Evolutionary conservation across 1,284 basidiomycete genomes (phyloP).

Genomic region (Prillingera fragicola): DNA sequence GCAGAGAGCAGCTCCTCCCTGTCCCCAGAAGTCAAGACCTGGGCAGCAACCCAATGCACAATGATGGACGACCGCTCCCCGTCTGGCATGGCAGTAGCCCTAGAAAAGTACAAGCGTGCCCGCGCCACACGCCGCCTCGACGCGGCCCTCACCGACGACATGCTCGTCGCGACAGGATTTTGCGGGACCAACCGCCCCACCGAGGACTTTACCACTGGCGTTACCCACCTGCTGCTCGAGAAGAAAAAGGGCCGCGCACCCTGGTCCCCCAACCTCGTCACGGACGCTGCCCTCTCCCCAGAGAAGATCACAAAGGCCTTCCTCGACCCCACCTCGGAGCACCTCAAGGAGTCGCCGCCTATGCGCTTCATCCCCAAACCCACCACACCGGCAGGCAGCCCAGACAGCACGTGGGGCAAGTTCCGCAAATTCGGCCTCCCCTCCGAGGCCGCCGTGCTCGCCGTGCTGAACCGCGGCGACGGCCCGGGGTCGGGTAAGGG

Average conservation of each 20-base stretch:
- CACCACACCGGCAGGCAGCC: neutral
- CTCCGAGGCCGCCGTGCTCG: too few species aligned
- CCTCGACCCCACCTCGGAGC: neutral
- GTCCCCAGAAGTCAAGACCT: conserved; percentile 54
- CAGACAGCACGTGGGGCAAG: too few species aligned
- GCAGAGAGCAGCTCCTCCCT: conserved; percentile 33
- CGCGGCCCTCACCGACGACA: neutral
- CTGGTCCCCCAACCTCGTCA: conserved; percentile 4
- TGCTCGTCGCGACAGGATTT: neutral
- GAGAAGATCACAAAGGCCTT: neutral
- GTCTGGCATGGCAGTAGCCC: conserved; percentile 74
- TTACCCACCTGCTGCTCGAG: conserved; percentile 4
- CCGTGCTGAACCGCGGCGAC: too few species aligned
- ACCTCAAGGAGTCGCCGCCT: neutral
- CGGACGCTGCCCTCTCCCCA: neutral
- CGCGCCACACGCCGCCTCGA: neutral
- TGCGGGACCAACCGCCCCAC: neutral
- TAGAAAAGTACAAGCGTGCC: conserved; percentile 62
- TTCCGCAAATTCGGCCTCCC: conserved; percentile 1
- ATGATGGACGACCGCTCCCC: conserved; percentile 66
- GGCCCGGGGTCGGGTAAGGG: too few species aligned
- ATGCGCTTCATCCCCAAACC: neutral
- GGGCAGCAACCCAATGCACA: conserved; percentile 65
- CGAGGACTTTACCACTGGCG: conserved; percentile 4
- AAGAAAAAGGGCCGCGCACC: conserved; percentile 11